Evolutionary conservation across 2,329 filamentous ascomycete genomes (phyloP).

Genomic region (Beauveria asiatica): DNA sequence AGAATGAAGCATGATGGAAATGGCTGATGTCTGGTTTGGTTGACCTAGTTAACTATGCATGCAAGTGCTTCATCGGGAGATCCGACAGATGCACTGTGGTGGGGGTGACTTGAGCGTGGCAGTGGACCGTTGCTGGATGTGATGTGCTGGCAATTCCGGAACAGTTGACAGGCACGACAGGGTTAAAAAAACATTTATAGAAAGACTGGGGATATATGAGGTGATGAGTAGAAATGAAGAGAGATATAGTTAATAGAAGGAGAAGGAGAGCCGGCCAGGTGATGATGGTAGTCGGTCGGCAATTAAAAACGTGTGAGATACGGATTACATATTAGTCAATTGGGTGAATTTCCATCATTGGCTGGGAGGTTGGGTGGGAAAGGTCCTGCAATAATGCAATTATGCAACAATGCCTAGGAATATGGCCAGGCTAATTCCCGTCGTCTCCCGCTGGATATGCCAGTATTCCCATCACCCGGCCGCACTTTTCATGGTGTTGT

Average conservation of each 20-base stretch:
- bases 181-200: too few relatives aligned
- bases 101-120: neutral
- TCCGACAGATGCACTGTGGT: constrained; percentile 3
- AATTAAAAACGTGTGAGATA: too few relatives aligned
- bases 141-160: neutral
- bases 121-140: neutral
- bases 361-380: too few relatives aligned
- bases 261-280: too few relatives aligned
- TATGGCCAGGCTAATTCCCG: constrained; percentile 3
- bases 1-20: neutral
- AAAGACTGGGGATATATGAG: too few relatives aligned
- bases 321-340: too few relatives aligned
- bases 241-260: too few relatives aligned
- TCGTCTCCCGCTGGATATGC: neutral
- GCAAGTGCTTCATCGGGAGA: constrained; percentile 5
- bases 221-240: too few relatives aligned
- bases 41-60: constrained; percentile 4
- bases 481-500: neutral
- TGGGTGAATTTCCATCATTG: too few relatives aligned
- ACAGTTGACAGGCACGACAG: too few relatives aligned
- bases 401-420: neutral
- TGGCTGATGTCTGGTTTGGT: neutral
- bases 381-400: too few relatives aligned
- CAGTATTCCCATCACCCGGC: neutral
- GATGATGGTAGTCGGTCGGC: too few relatives aligned